Evolutionary conservation across 2,329 filamentous ascomycete genomes (phyloP).

Genomic region (Microcyclospora tardicrescens): DNA sequence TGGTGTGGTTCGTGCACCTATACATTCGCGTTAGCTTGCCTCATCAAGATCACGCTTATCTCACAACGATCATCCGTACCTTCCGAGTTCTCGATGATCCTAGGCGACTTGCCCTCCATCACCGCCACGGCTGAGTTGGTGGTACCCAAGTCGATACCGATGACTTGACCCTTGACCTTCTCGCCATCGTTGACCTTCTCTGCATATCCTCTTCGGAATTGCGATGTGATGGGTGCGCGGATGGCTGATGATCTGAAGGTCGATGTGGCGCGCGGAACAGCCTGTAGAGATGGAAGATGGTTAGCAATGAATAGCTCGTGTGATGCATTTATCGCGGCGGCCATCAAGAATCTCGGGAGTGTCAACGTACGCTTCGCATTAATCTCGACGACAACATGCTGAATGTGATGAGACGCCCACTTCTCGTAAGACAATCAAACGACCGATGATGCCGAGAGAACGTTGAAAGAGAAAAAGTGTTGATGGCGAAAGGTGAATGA

Average conservation of each 20-base stretch:
- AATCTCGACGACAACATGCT: constrained; percentile 24
- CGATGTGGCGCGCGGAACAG: constrained; percentile 23
- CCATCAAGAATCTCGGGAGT: background rate
- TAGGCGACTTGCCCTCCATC: constrained; percentile 92
- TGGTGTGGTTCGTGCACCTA: constrained; percentile 78
- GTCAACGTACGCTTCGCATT: constrained; percentile 22
- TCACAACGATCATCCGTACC: constrained; percentile 41
- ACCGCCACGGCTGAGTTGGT: constrained; percentile 96
- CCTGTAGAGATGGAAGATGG: constrained; percentile 8
- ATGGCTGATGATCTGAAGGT: constrained; percentile 24
- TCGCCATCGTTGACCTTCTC: constrained; percentile 40
- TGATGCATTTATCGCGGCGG: constrained; percentile 8
- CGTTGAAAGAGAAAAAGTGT: background rate
- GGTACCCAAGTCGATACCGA: constrained; percentile 96
- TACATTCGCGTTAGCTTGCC: constrained; percentile 7
- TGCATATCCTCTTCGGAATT: constrained; percentile 62
- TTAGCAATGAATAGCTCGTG: constrained; percentile 17
- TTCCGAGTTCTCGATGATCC: constrained; percentile 97
- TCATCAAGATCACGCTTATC: constrained; percentile 1
- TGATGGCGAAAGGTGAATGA: background rate
- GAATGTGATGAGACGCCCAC: constrained; percentile 5
- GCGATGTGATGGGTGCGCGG: constrained; percentile 57
- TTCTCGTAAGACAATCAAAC: background rate
- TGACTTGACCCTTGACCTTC: constrained; percentile 91
- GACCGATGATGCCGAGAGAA: background rate